These are phyloP conservation scores for Chalciporus chontae DNA, from an alignment of 768 basidiomycete genomes.

Conservation along the genomic window DNA sequence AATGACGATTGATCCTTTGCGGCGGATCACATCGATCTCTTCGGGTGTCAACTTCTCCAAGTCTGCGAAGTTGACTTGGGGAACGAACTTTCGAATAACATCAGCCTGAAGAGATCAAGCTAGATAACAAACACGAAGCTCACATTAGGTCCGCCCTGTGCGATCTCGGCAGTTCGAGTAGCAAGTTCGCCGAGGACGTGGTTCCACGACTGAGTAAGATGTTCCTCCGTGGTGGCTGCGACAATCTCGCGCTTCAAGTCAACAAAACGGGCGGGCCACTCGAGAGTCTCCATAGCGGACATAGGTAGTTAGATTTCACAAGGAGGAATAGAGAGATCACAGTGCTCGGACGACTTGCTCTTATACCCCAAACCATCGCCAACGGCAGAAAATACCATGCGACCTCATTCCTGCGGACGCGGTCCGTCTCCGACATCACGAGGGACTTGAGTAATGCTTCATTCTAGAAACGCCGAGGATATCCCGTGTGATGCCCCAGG, in stretches of 20 bases:
- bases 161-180: constrained; percentile 42
- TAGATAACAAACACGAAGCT: constrained; percentile 8
- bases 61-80: constrained; percentile 57
- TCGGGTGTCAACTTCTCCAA: constrained; percentile 45
- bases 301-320: background rate
- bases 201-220: constrained; percentile 52
- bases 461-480: constrained; percentile 7
- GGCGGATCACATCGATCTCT: constrained; percentile 46
- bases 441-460: background rate
- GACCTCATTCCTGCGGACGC: background rate
- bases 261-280: constrained; percentile 41
- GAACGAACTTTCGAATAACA: constrained; percentile 44
- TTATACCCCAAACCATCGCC: constrained; percentile 9
- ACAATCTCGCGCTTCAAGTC: constrained; percentile 60
- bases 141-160: constrained; percentile 47
- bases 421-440: constrained; percentile 4
- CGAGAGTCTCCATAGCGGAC: constrained; percentile 8
- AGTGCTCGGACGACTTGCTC: background rate
- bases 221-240: constrained; percentile 43
- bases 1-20: constrained; percentile 59
- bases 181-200: constrained; percentile 54
- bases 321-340: background rate
- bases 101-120: background rate
- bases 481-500: constrained; percentile 2
- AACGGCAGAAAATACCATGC: background rate